phyloP scores from a whole-genome alignment of 768 basidiomycete genomes.

The Tricholoma hemisulphureum region DNA sequence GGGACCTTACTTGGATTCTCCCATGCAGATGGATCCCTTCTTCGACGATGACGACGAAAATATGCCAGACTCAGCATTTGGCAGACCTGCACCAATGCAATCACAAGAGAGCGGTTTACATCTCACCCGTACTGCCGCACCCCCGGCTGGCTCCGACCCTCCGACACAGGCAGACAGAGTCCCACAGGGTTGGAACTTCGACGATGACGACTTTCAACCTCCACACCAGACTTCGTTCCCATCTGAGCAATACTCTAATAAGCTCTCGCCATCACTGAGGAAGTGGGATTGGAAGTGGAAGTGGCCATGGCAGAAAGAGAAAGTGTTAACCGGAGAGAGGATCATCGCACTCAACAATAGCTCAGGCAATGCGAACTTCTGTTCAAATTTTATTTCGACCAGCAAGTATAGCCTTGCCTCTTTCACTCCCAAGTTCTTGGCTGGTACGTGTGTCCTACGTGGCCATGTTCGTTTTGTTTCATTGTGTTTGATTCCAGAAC shows the following conservation, averaged over 20 bases:
- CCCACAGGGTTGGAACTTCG: conserved; percentile 73
- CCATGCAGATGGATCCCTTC: conserved; percentile 76
- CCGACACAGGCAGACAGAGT: conserved; percentile 51
- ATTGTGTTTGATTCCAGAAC: conserved; percentile 52
- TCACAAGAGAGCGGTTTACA: conserved; percentile 59
- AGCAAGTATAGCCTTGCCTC: conserved; percentile 90
- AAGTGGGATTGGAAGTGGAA: conserved; percentile 53
- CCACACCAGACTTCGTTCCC: conserved; percentile 38
- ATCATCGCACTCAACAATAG: conserved; percentile 81
- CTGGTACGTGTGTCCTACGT: conserved; percentile 52
- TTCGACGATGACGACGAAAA: conserved; percentile 85
- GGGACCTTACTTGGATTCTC: conserved; percentile 42
- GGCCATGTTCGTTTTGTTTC: not conserved
- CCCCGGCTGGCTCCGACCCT: conserved; percentile 54
- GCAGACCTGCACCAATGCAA: conserved; percentile 45
- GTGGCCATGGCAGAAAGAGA: conserved; percentile 83
- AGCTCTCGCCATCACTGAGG: conserved; percentile 34
- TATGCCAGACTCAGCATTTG: conserved; percentile 66
- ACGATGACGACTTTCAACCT: conserved; percentile 57
- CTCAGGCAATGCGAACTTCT: conserved; percentile 60
- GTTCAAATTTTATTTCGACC: conserved; percentile 85
- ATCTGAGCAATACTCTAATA: conserved; percentile 18
- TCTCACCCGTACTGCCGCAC: conserved; percentile 55
- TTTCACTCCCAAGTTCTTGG: conserved; percentile 91
- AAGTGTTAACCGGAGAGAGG: conserved; percentile 68